These are phyloP conservation scores for Austroboletus eburneus DNA, from an alignment of 768 basidiomycete genomes.

Conservation along the genomic window DNA sequence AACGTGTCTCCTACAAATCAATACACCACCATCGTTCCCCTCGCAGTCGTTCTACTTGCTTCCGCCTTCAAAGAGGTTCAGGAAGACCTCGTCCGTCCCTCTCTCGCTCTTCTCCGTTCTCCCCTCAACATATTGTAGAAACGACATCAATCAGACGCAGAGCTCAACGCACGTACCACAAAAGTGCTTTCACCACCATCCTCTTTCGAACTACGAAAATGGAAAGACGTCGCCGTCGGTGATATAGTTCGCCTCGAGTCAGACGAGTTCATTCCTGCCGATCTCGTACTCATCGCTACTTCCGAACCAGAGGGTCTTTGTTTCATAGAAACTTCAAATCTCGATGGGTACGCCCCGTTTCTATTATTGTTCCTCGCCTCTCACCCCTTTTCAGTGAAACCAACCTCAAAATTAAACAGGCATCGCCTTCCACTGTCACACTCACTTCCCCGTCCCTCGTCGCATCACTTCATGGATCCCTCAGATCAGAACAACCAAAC, in stretches of 20 bases:
- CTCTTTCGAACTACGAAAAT: constrained; percentile 70
- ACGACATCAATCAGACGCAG: constrained; percentile 92
- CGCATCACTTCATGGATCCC: constrained; percentile 67
- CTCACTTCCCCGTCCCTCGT: constrained; percentile 79
- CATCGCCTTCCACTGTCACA: constrained; percentile 71
- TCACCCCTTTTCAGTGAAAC: constrained; percentile 63
- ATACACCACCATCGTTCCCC: constrained; percentile 92
- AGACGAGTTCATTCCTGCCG: constrained; percentile 94
- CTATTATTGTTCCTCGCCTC: background rate
- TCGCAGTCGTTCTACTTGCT: constrained; percentile 82
- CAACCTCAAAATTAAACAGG: constrained; percentile 98
- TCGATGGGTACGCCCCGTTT: constrained; percentile 74
- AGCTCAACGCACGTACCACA: constrained; percentile 79
- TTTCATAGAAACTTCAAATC: constrained; percentile 96
- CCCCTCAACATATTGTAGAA: constrained; percentile 49
- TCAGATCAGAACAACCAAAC: constrained; percentile 96
- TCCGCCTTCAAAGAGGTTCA: constrained; percentile 95
- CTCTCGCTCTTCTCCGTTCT: too few species aligned
- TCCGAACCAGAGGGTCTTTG: constrained; percentile 97
- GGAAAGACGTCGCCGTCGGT: constrained; percentile 88
- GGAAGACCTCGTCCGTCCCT: constrained; percentile 67
- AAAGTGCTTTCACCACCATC: constrained; percentile 66
- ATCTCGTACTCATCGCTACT: constrained; percentile 80
- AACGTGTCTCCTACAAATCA: constrained; percentile 93
- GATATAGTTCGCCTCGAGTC: constrained; percentile 89